Percentiles rank a stretch among this genome's conserved stretches.
These are phyloP conservation scores for Jackrogersella multiformis DNA, from an alignment of 495 filamentous ascomycete genomes.

Conservation along the genomic window DNA sequence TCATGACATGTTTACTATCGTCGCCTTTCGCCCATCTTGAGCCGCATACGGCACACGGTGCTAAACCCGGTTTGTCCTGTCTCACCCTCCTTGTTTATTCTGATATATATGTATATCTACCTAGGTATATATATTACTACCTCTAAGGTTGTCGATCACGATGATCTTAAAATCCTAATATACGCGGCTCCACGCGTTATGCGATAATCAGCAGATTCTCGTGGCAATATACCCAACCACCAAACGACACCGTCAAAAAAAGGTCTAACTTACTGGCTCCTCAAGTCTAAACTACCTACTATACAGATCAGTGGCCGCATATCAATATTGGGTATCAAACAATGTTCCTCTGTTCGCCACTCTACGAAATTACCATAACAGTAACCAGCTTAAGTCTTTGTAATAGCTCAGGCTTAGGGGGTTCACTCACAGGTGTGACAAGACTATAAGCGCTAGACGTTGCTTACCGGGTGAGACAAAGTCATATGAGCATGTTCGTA, in stretches of 20 bases:
- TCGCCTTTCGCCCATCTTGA: background rate
- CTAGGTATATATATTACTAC: background rate
- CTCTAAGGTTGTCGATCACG: background rate
- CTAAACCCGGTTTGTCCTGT: background rate
- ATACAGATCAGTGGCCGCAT: background rate
- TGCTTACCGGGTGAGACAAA: constrained; percentile 26
- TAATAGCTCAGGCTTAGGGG: too few species aligned
- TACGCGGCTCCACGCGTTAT: background rate
- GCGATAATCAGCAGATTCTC: background rate
- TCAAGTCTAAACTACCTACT: background rate
- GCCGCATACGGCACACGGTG: constrained; percentile 7
- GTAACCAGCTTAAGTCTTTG: too few species aligned
- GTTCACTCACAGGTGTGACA: constrained; percentile 7
- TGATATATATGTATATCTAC: too few species aligned
- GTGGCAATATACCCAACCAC: background rate
- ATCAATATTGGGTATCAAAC: background rate
- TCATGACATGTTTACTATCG: background rate
- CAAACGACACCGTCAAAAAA: background rate
- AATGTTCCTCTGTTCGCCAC: background rate
- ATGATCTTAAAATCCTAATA: background rate
- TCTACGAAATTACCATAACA: too few species aligned
- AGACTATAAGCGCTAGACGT: constrained; percentile 34
- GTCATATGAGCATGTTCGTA: constrained; percentile 26
- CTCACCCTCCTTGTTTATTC: background rate
- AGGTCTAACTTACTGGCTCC: background rate